Evolutionary conservation across 163 green algal genomes (phyloP), one percentile per base, ranked within the genome.

Genomic region (Scenedesmus sp.): DNA sequence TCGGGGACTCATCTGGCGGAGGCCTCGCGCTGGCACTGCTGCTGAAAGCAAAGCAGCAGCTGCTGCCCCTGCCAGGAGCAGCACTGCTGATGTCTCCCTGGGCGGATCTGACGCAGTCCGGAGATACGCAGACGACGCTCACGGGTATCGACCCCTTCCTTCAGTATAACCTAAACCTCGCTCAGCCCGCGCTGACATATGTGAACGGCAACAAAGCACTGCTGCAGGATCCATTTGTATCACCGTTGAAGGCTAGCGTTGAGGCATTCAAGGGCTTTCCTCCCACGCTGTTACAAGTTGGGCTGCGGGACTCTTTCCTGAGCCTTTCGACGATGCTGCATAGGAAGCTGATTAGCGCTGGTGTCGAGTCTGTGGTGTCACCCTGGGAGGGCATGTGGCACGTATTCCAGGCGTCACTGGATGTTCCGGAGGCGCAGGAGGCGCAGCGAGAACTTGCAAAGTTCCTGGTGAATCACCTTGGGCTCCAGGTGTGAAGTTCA

Each of bases 351-450:
- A 18, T 34, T 4, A 34, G 20, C 9, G 87, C 3, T 3, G 87
- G 73, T 34, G 10, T 86, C 3, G 54, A 85, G 20, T 18, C 66
- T n/a, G 55, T 64, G 56, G 0, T 91, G 7, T 86, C 73, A 13
- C 54, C 55, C 6, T 91, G 55, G 54, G 87, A 91, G 70, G 87
- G 87, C 73, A 91, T 91, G 87, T 91, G 87, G 86, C 86, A 90
- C 20, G 67, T 90, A 3, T 90, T 84, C 6, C 54, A 84, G 74
- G 67, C 52, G 46, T 34, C 26, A 26, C 16, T 57, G 54, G 52
- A 59, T 20, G 52, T 90, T 9, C 86, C 86, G 6, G 86, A 90
- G 52, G 86, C 86, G 15, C 26, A 70, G 54, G 67, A 84, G 13
- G 86, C 86, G 10, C 20, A 18, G 3, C 23, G 6, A 15, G 87